Evolutionary conservation across 192 early-diverging fungal species (phyloP), one percentile per base, ranked within the genome.

Genomic region (Geranomyces michiganensis): DNA sequence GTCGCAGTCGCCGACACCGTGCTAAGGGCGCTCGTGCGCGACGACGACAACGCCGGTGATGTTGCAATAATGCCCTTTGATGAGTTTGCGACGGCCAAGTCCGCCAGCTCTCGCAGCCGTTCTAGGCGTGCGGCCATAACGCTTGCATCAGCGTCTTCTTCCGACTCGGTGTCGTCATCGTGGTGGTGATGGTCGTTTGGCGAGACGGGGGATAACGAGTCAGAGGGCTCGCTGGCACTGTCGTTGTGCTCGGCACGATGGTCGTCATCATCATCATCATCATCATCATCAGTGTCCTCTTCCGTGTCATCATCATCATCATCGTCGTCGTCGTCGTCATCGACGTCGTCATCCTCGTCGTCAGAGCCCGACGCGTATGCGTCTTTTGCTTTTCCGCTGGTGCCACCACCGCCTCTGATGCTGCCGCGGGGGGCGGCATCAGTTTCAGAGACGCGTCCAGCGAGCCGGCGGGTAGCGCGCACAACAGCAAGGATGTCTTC

Each of bases 401-500:
- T 44, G 22, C 21, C 41, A 15, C 19, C 24, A 17, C 21, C 24
- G 45, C 21, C 41, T 6, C 46, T 22, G 46, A 9, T 26, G 51
- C 58, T n/a, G n/a, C n/a, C n/a, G n/a, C n/a, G n/a, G n/a, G n/a
- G 51, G 3, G 15, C 51, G 51, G 51, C 51, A 17, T 53, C 36
- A 53, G 21, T 53, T 24, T 26, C 51, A 6, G 26, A 19, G 7
- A 17, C 22, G 22, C 58, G 58, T 26, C 58, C 58, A 4, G 63
- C 47, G n/a, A 65, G 63, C 14, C 63, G 32, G 32, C 66, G 22
- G 8, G 45, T 49, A 31, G 66, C 66, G 7, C 53, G 43, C 0
- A 68, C 66, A 5, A 68, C 48, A 3, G 66, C 66, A 24, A 68
- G 53, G 32, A 68, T 68, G 33, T 68, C 66, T 51, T 68, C 48